A percentile compares a stretch with the other conserved stretches of the same genome.
These are phyloP conservation scores for Climacium dendroides DNA, from an alignment of 225 moss, liverwort and hornwort species.

Conservation along the genomic window DNA sequence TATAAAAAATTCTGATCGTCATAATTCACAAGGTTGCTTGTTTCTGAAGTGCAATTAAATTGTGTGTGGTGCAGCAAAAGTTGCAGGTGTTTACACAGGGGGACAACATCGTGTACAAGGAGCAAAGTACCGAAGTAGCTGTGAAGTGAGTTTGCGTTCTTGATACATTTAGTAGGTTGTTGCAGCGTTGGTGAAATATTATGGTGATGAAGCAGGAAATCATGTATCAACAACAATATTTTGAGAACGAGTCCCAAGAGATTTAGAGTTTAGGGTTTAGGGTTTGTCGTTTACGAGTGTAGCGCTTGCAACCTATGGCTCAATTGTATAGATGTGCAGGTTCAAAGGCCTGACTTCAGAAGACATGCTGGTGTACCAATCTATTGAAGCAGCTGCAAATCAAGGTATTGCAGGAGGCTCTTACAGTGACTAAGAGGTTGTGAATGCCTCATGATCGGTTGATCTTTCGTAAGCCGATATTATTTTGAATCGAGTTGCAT, in stretches of 20 bases:
- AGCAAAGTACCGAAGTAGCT: constrained; percentile 45
- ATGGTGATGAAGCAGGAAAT: not conserved
- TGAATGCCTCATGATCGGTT: not conserved
- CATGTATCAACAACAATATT: not conserved
- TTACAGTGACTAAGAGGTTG: not conserved
- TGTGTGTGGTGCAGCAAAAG: constrained; percentile 48
- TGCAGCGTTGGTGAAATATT: not conserved
- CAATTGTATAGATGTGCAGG: constrained; percentile 27
- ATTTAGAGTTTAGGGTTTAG: not conserved
- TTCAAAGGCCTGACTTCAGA: constrained; percentile 78
- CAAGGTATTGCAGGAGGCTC: constrained; percentile 23
- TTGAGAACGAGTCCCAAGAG: not conserved
- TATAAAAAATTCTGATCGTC: not conserved
- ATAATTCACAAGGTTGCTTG: not conserved
- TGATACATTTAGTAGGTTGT: not conserved
- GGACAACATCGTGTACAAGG: constrained; percentile 70
- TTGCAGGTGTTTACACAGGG: constrained; percentile 61
- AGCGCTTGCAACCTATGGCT: not conserved
- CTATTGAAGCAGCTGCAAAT: constrained; percentile 71
- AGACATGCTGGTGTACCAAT: constrained; percentile 90
- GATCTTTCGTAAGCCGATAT: not conserved
- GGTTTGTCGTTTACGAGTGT: not conserved
- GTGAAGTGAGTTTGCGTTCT: constrained; percentile 46
- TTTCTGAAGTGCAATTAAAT: not conserved
- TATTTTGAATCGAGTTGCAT: not conserved